phyloP scores from a whole-genome alignment of 371 early-diverging fungal genomes.

The Caulochytrium protostelioides region DNA sequence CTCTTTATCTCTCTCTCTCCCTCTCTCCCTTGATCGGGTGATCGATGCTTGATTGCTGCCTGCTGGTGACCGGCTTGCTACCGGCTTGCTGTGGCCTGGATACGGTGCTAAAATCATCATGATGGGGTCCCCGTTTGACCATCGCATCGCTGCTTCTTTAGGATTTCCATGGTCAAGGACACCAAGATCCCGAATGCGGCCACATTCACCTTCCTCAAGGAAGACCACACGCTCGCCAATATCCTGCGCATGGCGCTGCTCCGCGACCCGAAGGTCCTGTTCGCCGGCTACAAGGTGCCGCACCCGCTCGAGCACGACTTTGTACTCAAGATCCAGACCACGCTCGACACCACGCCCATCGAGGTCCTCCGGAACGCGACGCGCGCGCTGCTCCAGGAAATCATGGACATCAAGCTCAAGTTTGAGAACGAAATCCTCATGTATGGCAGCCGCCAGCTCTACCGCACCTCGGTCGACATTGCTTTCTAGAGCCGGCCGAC shows the following conservation, averaged over 20 bases:
- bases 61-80: not conserved
- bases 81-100: not conserved
- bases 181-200: conserved; percentile 85
- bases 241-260: conserved; percentile 56
- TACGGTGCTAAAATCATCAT: no score
- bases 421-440: no score
- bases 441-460: no score
- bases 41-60: not conserved
- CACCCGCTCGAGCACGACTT: conserved; percentile 91
- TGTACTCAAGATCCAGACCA: conserved; percentile 75
- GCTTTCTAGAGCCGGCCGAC: no score
- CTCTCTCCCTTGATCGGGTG: not conserved
- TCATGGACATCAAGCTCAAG: conserved; percentile 54
- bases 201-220: conserved; percentile 74
- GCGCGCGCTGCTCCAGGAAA: conserved; percentile 50
- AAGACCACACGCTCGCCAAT: conserved; percentile 95
- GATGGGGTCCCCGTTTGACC: no score
- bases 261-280: conserved; percentile 64
- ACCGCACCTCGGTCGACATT: no score
- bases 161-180: conserved; percentile 63
- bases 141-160: conserved; percentile 6
- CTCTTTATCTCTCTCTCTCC: not conserved
- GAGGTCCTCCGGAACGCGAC: conserved; percentile 58
- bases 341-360: conserved; percentile 57
- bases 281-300: conserved; percentile 93